Conservation (phyloP, 139 green algal genomes). For the Picochlorum sp. region DNA sequence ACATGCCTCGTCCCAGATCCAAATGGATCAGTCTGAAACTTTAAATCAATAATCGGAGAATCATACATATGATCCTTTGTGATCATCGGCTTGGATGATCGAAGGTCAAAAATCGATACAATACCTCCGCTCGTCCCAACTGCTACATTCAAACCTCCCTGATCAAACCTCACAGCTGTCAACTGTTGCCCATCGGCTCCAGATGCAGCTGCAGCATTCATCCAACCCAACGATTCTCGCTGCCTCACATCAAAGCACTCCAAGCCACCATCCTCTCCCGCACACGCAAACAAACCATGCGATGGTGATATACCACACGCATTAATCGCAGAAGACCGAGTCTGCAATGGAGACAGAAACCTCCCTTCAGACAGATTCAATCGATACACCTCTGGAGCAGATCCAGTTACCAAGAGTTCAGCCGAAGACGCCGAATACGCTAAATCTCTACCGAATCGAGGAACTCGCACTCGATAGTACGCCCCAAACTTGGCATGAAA, state of each 20-base stretch:
- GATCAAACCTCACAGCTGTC: slow-evolving; percentile 82
- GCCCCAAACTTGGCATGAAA: slow-evolving; percentile 89
- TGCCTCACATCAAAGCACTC: slow-evolving; percentile 89
- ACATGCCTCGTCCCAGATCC: slow-evolving; percentile 37
- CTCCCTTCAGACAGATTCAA: slow-evolving; percentile 84
- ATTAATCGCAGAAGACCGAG: slow-evolving; percentile 64
- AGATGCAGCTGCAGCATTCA: slow-evolving; percentile 58
- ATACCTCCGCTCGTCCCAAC: slow-evolving; percentile 75
- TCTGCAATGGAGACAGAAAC: slow-evolving; percentile 71
- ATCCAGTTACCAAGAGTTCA: slow-evolving; percentile 77
- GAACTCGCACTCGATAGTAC: slow-evolving; percentile 75
- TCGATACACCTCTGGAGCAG: slow-evolving; percentile 55
- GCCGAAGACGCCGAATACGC: slow-evolving; percentile 64
- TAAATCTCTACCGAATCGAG: slow-evolving; percentile 67
- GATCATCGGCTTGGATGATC: slow-evolving; percentile 57
- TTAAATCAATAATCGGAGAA: slow-evolving; percentile 82
- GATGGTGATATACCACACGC: slow-evolving; percentile 52
- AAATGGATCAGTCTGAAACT: slow-evolving; percentile 60
- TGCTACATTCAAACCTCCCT: slow-evolving; percentile 68
- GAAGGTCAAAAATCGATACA: slow-evolving; percentile 83
- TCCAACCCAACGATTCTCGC: slow-evolving; percentile 32
- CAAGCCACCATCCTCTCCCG: slow-evolving; percentile 78
- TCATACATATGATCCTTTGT: slow-evolving; percentile 98
- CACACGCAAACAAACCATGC: slow-evolving; percentile 60
- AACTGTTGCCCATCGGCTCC: slow-evolving; percentile 53